Conservation (phyloP, 2,329 filamentous ascomycete species). For the Cladophialophora bantiana region DNA sequence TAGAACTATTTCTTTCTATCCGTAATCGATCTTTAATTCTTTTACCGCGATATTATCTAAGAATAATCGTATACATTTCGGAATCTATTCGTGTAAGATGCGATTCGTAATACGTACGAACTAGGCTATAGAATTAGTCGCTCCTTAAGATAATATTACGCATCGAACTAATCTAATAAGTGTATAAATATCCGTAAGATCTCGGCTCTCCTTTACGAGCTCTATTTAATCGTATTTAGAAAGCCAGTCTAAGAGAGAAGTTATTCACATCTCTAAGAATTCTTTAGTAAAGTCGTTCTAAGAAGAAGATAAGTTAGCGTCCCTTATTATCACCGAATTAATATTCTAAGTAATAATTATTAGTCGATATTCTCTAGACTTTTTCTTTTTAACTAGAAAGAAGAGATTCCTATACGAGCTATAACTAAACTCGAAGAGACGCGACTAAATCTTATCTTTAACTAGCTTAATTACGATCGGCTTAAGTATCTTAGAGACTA, state of each 20-base stretch:
- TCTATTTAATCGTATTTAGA: constrained; percentile 10
- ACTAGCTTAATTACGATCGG: background rate
- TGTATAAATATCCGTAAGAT: constrained; percentile 1
- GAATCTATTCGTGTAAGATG: background rate
- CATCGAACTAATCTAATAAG: background rate
- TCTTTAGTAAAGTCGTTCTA: background rate
- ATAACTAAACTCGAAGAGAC: background rate
- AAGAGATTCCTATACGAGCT: background rate
- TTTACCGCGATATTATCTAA: background rate
- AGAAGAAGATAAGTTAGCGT: background rate
- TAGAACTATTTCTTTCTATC: background rate
- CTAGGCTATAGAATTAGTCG: background rate
- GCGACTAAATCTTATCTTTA: background rate
- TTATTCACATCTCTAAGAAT: constrained; percentile 1
- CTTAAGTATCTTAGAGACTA: background rate
- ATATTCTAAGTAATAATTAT: constrained; percentile 5
- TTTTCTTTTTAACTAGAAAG: constrained; percentile 14
- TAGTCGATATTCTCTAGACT: background rate
- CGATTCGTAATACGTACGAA: background rate
- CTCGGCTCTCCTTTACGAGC: background rate
- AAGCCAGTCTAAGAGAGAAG: background rate
- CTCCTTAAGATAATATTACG: background rate
- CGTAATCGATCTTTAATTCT: background rate
- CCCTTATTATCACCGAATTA: background rate
- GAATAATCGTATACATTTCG: background rate